These are phyloP conservation scores for Umbilicus rupestris DNA, from an alignment of 164 flowering plant genomes.

Conservation along the genomic window DNA sequence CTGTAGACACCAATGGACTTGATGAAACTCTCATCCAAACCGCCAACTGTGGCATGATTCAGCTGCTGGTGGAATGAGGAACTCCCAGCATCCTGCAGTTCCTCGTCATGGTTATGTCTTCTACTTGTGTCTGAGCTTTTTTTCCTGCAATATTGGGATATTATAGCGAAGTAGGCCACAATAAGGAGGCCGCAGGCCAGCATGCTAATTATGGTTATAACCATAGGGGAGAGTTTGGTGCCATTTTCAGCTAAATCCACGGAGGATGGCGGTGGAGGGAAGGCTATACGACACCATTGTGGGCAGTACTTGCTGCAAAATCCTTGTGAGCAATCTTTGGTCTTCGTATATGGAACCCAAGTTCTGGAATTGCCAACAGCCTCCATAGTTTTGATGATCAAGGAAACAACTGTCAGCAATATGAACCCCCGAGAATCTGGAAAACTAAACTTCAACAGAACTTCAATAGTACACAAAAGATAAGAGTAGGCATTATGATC, in stretches of 20 bases:
- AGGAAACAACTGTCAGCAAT: neutral
- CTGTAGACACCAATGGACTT: conserved; percentile 21
- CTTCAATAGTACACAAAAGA: neutral
- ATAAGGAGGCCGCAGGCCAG: conserved; percentile 57
- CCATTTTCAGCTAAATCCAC: conserved; percentile 10
- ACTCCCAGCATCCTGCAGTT: neutral
- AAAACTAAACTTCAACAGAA: neutral
- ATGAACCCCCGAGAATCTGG: neutral
- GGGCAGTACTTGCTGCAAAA: conserved; percentile 67
- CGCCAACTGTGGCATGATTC: conserved; percentile 1
- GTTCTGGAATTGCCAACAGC: neutral
- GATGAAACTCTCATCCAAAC: conserved; percentile 21
- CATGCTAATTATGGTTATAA: conserved; percentile 61
- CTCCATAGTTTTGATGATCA: neutral
- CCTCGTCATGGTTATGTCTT: neutral
- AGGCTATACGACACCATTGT: conserved; percentile 57
- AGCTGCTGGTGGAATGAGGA: neutral
- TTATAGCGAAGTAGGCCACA: conserved; percentile 46
- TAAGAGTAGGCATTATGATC: neutral
- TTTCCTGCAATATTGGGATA: conserved; percentile 42
- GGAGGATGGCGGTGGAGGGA: conserved; percentile 73
- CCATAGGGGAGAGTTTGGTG: conserved; percentile 51
- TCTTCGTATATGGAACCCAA: conserved; percentile 39
- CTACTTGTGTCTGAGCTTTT: neutral
- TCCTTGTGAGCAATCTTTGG: conserved; percentile 59